Conservation (phyloP, 495 filamentous ascomycete species). For the Sordaria brevicollis region DNA sequence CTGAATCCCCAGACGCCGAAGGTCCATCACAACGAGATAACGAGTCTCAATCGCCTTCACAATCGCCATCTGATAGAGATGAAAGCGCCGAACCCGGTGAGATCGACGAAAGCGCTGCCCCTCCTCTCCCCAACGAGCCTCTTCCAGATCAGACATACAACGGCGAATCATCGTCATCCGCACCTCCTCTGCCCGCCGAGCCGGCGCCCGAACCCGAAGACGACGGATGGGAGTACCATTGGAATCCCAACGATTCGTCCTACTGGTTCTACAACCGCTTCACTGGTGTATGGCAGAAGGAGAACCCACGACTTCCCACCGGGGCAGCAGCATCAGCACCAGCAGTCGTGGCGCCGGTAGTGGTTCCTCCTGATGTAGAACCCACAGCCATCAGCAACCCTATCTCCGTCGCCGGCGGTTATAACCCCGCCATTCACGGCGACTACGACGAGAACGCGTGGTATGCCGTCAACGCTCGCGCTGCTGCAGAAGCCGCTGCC, state of each 20-base stretch:
- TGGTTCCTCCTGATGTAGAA: conserved; percentile 19
- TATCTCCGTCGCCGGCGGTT: conserved; percentile 49
- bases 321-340: conserved; percentile 11
- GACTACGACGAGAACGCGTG: conserved; percentile 89
- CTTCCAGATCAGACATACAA: conserved; percentile 5
- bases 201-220: conserved; percentile 40
- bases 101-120: conserved; percentile 2
- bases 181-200: conserved; percentile 23
- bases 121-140: conserved; percentile 22
- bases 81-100: not conserved
- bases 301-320: conserved; percentile 72
- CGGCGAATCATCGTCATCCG: not conserved
- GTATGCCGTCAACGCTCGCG: conserved; percentile 56
- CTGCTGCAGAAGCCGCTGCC: conserved; percentile 15
- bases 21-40: not conserved
- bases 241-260: conserved; percentile 58
- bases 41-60: not conserved
- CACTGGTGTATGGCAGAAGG: conserved; percentile 69
- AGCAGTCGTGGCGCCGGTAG: conserved; percentile 19
- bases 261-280: conserved; percentile 91
- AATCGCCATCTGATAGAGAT: not conserved
- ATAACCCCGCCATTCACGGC: conserved; percentile 93
- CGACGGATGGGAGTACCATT: conserved; percentile 83
- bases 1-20: not conserved
- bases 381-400: conserved; percentile 16